Conservation (phyloP, 1,284 basidiomycete genomes). For the Schizopora paradoxa region DNA sequence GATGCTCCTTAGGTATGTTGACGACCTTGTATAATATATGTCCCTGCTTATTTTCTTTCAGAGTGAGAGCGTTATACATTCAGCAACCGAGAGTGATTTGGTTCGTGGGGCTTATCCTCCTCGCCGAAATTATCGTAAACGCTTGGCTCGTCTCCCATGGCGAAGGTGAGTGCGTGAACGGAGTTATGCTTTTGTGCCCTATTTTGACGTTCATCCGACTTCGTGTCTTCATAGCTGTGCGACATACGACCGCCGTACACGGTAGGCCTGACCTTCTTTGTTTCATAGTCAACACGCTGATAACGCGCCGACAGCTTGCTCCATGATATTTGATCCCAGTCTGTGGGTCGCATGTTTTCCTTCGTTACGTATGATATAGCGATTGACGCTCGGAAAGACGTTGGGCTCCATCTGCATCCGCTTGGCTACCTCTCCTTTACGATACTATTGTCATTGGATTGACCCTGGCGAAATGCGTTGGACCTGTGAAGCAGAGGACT, state of each 20-base stretch:
- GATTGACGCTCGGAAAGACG: background rate
- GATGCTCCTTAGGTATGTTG: conserved; percentile 47
- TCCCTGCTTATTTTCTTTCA: conserved; percentile 17
- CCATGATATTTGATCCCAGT: conserved; percentile 44
- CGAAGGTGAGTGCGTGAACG: conserved; percentile 28
- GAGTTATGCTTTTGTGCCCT: background rate
- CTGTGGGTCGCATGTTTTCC: conserved; percentile 25
- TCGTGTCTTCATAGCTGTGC: conserved; percentile 29
- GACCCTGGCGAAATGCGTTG: conserved; percentile 40
- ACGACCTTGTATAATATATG: too few relatives aligned
- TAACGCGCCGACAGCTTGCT: conserved; percentile 36
- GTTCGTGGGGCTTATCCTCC: conserved; percentile 33
- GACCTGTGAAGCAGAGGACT: conserved; percentile 34
- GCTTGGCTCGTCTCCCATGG: conserved; percentile 42
- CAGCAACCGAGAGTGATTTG: conserved; percentile 31
- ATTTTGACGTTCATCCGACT: conserved; percentile 16
- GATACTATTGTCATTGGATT: conserved; percentile 48
- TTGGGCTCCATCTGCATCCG: conserved; percentile 37
- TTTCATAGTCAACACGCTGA: too few relatives aligned
- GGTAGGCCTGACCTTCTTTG: conserved; percentile 22
- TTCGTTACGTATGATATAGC: conserved; percentile 6
- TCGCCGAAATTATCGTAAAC: conserved; percentile 39
- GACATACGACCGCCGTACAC: conserved; percentile 30
- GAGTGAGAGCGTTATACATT: conserved; percentile 43
- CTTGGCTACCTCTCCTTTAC: conserved; percentile 51